Percentiles rank a stretch among this genome's conserved stretches.
Conservation (phyloP, 2,329 filamentous ascomycete genomes). For the Trichoderma brevicompactum region DNA sequence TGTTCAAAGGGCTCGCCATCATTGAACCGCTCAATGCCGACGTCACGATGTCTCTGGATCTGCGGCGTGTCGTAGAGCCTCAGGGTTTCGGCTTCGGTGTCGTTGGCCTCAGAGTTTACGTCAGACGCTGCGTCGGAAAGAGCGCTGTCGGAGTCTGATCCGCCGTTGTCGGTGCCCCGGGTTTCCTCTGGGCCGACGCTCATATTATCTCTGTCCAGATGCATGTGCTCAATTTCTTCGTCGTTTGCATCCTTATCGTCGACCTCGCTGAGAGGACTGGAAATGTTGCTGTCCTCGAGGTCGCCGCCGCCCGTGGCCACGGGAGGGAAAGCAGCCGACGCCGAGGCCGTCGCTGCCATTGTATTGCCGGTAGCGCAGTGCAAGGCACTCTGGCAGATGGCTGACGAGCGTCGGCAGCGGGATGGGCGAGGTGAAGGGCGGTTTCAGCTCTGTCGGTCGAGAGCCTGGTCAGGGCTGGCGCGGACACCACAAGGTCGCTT, state of each 20-base stretch:
- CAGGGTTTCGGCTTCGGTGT: constrained; percentile 91
- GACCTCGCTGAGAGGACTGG: constrained; percentile 91
- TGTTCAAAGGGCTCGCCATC: constrained; percentile 62
- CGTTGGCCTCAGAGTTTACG: constrained; percentile 53
- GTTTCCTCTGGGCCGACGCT: constrained; percentile 37
- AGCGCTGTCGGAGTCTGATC: constrained; percentile 55
- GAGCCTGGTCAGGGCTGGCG: constrained; percentile 22
- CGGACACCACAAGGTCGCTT: constrained; percentile 21
- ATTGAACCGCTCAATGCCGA: constrained; percentile 61
- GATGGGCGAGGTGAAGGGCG: constrained; percentile 8
- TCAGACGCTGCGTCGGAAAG: constrained; percentile 58
- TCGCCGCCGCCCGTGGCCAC: constrained; percentile 46
- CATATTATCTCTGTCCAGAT: constrained; percentile 44
- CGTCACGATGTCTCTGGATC: constrained; percentile 64
- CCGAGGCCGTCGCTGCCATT: constrained; percentile 60
- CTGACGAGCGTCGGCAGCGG: constrained; percentile 5
- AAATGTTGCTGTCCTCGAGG: constrained; percentile 71
- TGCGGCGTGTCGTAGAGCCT: constrained; percentile 87
- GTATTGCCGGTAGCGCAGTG: constrained; percentile 32
- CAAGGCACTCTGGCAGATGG: constrained; percentile 28
- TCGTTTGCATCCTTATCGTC: constrained; percentile 77
- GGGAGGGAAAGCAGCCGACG: constrained; percentile 55
- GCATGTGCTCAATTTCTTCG: constrained; percentile 66
- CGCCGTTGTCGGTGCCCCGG: constrained; percentile 39
- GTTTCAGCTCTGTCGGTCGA: constrained; percentile 20